Conservation (phyloP, 2,329 filamentous ascomycete genomes). For the Periglandula ipomoeae region DNA sequence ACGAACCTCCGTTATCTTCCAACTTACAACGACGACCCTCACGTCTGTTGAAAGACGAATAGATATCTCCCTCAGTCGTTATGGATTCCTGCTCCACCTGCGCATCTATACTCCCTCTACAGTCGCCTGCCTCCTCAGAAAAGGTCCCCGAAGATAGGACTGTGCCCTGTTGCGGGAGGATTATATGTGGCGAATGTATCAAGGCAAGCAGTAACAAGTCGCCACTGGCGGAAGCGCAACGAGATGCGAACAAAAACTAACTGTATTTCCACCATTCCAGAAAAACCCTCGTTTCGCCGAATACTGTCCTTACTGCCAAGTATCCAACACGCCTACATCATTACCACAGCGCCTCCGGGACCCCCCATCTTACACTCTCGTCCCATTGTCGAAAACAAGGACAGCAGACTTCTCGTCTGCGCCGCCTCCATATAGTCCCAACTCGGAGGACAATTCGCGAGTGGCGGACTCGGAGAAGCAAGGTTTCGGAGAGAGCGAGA, state of each 20-base stretch:
- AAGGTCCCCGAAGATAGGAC: slow-evolving; percentile 53
- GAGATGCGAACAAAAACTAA: background rate
- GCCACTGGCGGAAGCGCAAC: background rate
- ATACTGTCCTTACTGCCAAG: slow-evolving; percentile 69
- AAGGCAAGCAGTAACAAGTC: slow-evolving; percentile 41
- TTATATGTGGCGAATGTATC: slow-evolving; percentile 65
- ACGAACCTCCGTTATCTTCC: background rate
- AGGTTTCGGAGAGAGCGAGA: slow-evolving; percentile 16
- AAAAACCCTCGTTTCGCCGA: slow-evolving; percentile 58
- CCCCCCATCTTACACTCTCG: slow-evolving; percentile 54
- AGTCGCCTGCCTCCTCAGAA: slow-evolving; percentile 45
- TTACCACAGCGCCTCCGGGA: slow-evolving; percentile 56
- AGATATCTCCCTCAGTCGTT: slow-evolving; percentile 3
- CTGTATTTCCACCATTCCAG: slow-evolving; percentile 16
- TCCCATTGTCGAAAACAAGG: slow-evolving; percentile 19
- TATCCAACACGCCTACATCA: slow-evolving; percentile 48
- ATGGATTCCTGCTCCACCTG: slow-evolving; percentile 60
- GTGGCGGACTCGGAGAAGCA: background rate
- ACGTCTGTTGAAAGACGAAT: background rate
- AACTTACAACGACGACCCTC: background rate
- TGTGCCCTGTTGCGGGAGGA: slow-evolving; percentile 59
- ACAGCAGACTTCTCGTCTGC: slow-evolving; percentile 18
- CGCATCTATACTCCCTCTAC: slow-evolving; percentile 48
- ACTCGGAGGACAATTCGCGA: background rate
- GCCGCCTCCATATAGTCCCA: slow-evolving; percentile 29